Conservation (phyloP, 257 asterid species). For the Echites panduratus region DNA sequence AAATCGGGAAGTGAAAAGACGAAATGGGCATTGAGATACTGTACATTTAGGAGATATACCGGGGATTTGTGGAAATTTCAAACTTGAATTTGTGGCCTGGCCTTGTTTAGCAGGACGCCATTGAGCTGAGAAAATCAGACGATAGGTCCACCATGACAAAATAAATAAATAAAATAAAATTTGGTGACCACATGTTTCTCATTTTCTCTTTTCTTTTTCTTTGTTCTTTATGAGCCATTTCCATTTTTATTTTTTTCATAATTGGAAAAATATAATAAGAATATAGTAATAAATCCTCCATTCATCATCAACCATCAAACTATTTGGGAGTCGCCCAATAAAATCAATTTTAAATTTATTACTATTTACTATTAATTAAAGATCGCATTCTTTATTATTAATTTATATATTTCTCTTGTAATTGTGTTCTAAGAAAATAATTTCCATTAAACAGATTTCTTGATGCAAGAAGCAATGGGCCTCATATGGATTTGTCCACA, state of each 20-base stretch:
- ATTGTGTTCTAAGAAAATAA: no score
- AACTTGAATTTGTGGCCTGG: background rate
- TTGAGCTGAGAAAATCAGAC: background rate
- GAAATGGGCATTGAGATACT: constrained; percentile 23
- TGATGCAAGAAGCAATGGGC: no score
- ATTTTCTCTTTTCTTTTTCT: background rate
- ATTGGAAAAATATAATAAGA: no score
- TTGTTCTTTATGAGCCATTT: background rate
- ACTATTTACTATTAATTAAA: no score
- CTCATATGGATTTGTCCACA: no score
- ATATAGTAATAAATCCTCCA: no score
- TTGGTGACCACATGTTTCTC: background rate
- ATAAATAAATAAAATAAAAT: background rate
- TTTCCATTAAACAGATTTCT: no score
- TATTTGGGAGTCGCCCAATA: no score
- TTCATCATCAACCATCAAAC: no score
- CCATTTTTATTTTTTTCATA: background rate
- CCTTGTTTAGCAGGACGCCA: background rate
- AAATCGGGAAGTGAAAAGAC: constrained; percentile 25
- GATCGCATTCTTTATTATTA: no score
- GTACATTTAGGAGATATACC: background rate
- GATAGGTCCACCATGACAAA: background rate
- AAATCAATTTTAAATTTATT: no score
- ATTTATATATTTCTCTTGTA: no score
- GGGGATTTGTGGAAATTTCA: constrained; percentile 13